Conservation (phyloP, 257 asterid genomes). For the Cruciata laevipes region DNA sequence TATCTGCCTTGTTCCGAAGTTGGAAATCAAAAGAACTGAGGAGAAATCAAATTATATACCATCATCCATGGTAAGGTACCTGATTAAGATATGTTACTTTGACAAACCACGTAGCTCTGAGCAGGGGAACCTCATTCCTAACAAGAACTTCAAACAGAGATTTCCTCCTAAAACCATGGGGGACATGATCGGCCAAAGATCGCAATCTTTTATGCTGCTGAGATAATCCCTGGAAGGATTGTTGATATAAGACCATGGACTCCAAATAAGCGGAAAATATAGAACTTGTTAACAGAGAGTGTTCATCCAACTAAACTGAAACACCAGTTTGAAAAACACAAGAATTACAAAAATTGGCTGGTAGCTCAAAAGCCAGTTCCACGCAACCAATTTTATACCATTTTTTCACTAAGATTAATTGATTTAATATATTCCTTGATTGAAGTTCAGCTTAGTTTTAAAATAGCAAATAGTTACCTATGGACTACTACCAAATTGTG, state of each 20-base stretch:
- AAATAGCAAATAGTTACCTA: background rate
- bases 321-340: background rate
- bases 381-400: background rate
- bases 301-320: background rate
- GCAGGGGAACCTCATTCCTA: constrained; percentile 78
- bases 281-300: background rate
- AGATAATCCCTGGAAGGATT: constrained; percentile 68
- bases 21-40: constrained; percentile 11
- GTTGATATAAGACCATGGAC: constrained; percentile 8
- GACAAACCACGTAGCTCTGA: constrained; percentile 96
- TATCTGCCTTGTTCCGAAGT: constrained; percentile 19
- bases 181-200: constrained; percentile 92
- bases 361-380: background rate
- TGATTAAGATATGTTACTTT: constrained; percentile 96
- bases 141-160: constrained; percentile 83
- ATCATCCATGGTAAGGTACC: constrained; percentile 35
- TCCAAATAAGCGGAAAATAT: background rate
- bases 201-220: constrained; percentile 83
- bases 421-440: background rate
- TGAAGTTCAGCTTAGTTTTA: background rate
- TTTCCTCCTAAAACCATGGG: constrained; percentile 82
- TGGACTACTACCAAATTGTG: background rate
- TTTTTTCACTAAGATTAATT: background rate
- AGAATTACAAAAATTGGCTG: background rate
- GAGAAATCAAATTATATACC: background rate